Evolutionary conservation across 805 yeast species (phyloP).

Genomic region (Zygosaccharomyces siamensis): DNA sequence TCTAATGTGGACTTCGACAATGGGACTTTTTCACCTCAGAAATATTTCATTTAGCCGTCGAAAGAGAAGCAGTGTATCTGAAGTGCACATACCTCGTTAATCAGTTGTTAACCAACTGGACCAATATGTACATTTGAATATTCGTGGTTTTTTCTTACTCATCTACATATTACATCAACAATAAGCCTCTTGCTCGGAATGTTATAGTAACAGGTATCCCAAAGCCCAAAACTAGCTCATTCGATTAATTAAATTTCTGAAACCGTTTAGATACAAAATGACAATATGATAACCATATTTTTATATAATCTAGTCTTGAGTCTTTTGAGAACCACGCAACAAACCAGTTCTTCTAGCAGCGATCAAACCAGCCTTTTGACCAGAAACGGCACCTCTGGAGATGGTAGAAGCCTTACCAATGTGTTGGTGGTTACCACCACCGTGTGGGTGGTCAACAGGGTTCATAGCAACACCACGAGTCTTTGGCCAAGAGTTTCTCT

Average conservation of each 20-base stretch:
- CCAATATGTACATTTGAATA: not conserved
- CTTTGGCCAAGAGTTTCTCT: constrained; percentile 99
- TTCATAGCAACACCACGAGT: constrained; percentile 99
- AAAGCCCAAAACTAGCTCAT: constrained; percentile 5
- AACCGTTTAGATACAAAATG: constrained; percentile 23
- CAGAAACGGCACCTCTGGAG: constrained; percentile 98
- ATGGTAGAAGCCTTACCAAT: constrained; percentile 99
- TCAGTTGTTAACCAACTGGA: no score
- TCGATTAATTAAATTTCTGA: constrained; percentile 14
- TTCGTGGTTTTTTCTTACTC: not conserved
- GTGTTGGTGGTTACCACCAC: constrained; percentile 99
- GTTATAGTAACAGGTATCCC: not conserved
- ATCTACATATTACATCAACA: not conserved
- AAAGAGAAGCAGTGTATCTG: no score
- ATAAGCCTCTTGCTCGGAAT: not conserved
- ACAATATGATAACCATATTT: constrained; percentile 29
- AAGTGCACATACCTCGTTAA: no score
- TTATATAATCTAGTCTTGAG: constrained; percentile 54
- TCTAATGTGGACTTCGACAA: no score
- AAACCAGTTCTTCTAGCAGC: constrained; percentile 99
- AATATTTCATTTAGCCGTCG: no score
- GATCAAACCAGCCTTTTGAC: constrained; percentile 99
- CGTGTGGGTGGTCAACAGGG: constrained; percentile 99
- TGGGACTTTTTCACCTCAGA: no score
- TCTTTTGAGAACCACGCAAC: constrained; percentile 98